Conservation (phyloP, 306 rosid species). For the Crotalaria pallida region DNA sequence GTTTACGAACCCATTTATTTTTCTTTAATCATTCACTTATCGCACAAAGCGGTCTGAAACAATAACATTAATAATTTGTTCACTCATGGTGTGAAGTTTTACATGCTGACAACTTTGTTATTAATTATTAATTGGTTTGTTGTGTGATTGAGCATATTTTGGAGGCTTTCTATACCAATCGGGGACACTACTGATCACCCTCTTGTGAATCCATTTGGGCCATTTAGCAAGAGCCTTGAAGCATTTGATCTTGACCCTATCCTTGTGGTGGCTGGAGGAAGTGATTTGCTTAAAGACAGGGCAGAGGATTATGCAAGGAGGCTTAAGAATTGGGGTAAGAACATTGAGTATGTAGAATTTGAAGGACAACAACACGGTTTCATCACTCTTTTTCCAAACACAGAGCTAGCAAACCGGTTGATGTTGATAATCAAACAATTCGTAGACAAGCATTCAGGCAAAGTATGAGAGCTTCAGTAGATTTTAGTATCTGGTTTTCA, state of each 20-base stretch:
- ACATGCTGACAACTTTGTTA: no score
- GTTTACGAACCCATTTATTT: no score
- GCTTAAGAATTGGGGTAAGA: conserved; percentile 57
- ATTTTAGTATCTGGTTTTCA: background rate
- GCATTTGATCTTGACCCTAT: conserved; percentile 50
- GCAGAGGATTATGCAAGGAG: conserved; percentile 51
- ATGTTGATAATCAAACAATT: conserved; percentile 54
- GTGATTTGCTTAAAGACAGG: conserved; percentile 71
- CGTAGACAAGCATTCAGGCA: conserved; percentile 30
- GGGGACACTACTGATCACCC: conserved; percentile 69
- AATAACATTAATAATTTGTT: no score
- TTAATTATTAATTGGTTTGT: no score
- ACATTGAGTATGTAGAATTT: conserved; percentile 57
- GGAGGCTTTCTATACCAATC: conserved; percentile 74
- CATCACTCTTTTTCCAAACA: conserved; percentile 65
- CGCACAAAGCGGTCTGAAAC: no score
- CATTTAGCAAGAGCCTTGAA: conserved; percentile 45
- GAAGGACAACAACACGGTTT: conserved; percentile 82
- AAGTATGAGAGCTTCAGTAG: background rate
- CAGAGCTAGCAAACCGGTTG: conserved; percentile 43
- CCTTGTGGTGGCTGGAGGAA: conserved; percentile 54
- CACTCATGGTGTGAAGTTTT: no score
- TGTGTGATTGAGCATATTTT: conserved; percentile 39
- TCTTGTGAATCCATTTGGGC: conserved; percentile 74
- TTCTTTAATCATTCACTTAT: no score